phyloP scores from a whole-genome alignment of 1,284 basidiomycete genomes.

The Apiotrichum sp. region DNA sequence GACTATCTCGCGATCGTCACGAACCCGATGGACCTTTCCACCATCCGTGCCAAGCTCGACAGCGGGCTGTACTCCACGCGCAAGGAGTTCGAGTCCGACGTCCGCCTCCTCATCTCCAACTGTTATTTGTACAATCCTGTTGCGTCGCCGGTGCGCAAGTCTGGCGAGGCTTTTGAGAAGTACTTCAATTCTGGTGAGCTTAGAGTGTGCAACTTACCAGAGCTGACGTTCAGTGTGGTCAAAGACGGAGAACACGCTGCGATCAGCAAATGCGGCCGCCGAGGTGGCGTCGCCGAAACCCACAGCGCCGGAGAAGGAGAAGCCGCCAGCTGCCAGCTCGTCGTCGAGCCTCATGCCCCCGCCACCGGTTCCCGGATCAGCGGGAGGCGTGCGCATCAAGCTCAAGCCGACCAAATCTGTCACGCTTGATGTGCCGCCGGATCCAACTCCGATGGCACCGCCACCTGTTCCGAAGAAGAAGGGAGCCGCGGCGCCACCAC shows the following conservation, averaged over 20 bases:
- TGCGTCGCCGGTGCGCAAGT: constrained; percentile 67
- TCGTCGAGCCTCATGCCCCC: constrained; percentile 14
- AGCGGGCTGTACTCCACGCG: constrained; percentile 75
- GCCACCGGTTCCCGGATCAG: constrained; percentile 9
- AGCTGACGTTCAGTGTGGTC: constrained; percentile 26
- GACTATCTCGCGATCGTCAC: constrained; percentile 87
- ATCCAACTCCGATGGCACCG: constrained; percentile 34
- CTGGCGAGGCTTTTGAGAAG: constrained; percentile 68
- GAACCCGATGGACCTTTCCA: constrained; percentile 90
- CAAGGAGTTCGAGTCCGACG: constrained; percentile 76
- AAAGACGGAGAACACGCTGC: constrained; percentile 36
- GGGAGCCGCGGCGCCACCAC: neutral
- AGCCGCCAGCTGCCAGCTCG: neutral
- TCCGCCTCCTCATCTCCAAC: constrained; percentile 81
- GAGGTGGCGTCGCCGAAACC: neutral
- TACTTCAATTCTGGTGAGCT: constrained; percentile 78
- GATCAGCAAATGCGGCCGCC: constrained; percentile 12
- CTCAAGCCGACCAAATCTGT: constrained; percentile 31
- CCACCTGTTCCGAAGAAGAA: constrained; percentile 33
- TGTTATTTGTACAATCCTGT: constrained; percentile 78
- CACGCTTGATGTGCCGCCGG: constrained; percentile 16
- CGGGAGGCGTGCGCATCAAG: constrained; percentile 24
- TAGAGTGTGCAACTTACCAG: neutral
- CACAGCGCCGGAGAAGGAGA: neutral
- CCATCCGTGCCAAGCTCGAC: constrained; percentile 80